Base-by-base conservation (phyloP, 306 rosid species). In the Astragalus membranaceus region DNA sequence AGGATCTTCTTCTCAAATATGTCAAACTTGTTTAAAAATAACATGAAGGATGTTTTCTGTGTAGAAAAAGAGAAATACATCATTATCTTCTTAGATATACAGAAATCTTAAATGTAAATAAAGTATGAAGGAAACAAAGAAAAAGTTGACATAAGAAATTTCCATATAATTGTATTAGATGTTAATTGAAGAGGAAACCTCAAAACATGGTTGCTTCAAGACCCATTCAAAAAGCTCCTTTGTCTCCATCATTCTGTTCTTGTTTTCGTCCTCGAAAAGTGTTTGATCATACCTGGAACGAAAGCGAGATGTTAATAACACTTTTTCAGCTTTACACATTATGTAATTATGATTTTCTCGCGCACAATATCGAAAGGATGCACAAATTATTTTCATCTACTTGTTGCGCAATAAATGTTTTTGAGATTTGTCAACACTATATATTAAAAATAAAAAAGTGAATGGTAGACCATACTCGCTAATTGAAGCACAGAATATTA, bases 31-130 rank as follows among this genome's bases (percentile, higher is more conserved):
- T 95, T 95, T 51, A 95, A 81, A 75, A 95, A 95, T 75, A 95
- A 83, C 99, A 95, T 87, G 96, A 95, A 91, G 73, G 99, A 95
- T 26, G 99, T 95, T 80, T 91, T 95, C 99, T 95, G 91, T 61
- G 70, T 73, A 71, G 26, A 77, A 57, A 57, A 67, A 58, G 48
- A 63, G 61, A 75, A 72, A 67, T 44, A 54, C 55, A 30, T 72
- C 41, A 69, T 57, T 47, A 50, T 68, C 54, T 14, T 35, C n/a
- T 64, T 29, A 49, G 66, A 60, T 59, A 29, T 11, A 46, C 51
- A 63, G 7, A 52, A 39, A 73, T 71, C 14, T 37, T 20, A 49
- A 50, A 20, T 26, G 47, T 12, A 15, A 17, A 70, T 16, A 14
- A 17, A n/a, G 39, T 32, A 68, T 3, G 42, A 52, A 60, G 68